Evolutionary conservation across 805 yeast genomes (phyloP), one percentile per base, ranked within the genome.

Genomic region (Lipomyces orientalis): DNA sequence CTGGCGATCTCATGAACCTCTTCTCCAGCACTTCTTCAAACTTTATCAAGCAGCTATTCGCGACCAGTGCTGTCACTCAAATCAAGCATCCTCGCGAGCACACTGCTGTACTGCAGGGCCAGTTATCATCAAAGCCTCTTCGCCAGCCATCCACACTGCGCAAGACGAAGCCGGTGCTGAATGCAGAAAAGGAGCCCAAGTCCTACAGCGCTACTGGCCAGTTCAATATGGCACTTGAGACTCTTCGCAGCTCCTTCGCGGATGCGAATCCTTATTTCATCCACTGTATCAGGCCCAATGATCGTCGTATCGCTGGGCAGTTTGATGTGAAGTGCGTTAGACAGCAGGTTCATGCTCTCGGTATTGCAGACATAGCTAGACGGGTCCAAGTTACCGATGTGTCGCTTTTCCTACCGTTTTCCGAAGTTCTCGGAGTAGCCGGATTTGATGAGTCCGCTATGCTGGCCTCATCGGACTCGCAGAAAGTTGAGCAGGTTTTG

Each of bases 311-410:
- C 8, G 70, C 79, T 5, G 75, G 77, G 9, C 76, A 79, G n/a
- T 74, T 81, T 62, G 83, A 81, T 64, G 82, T 82, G 10, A 76
- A 82, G 33, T 79, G 82, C 64, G 81, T 81, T 8, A 75, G 82
- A 16, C 82, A 80, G 68, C 83, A 81, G 68, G 76, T 80, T 31
- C 75, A 78, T 54, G 82, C 82, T 0, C 73, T 80, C 33, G 82
- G 83, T 7, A 72, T 81, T 19, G 79, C 82, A 6, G 83, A 81
- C 65, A 73, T 81, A 43, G 80, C 82, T 4, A 75, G 74, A 37
- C 75, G 80, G 2, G 80, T 80, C n/a, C 78, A 78, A 62, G 66
- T 66, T 39, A 78, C 78, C 14, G 83, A 81, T 61, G 76, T 76
- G 49, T 74, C 80, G 9, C 71, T 80, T 22, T 81, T 80, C 66